Evolutionary conservation across 2,329 filamentous ascomycete genomes (phyloP).

Genomic region (Hymenoscyphus infarciens): DNA sequence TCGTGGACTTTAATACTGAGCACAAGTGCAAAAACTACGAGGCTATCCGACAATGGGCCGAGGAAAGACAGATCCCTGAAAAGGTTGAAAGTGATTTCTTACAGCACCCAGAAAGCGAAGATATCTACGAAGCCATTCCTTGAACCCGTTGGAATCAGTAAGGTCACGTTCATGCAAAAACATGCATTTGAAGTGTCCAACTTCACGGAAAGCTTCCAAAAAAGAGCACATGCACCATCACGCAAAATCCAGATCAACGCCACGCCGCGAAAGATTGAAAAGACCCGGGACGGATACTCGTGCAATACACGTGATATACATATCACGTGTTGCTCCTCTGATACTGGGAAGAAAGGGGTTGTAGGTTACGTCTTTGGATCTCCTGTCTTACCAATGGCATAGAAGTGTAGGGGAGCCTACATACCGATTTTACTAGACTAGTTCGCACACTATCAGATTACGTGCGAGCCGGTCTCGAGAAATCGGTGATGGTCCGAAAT

Average conservation of each 20-base stretch:
- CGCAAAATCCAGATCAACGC: not conserved
- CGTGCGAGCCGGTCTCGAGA: too few relatives aligned
- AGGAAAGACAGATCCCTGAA: slow-evolving; percentile 42
- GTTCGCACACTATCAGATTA: too few relatives aligned
- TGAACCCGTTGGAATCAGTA: slow-evolving; percentile 12
- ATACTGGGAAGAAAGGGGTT: too few relatives aligned
- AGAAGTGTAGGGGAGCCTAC: too few relatives aligned
- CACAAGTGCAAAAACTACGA: slow-evolving; percentile 54
- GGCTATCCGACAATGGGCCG: slow-evolving; percentile 47
- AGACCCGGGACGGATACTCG: too few relatives aligned
- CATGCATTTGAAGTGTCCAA: not conserved
- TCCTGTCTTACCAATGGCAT: too few relatives aligned
- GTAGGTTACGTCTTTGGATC: too few relatives aligned
- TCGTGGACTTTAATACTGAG: slow-evolving; percentile 52
- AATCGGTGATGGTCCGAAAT: too few relatives aligned
- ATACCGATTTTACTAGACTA: too few relatives aligned
- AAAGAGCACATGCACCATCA: not conserved
- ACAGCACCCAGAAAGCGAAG: slow-evolving; percentile 24
- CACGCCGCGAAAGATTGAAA: too few relatives aligned
- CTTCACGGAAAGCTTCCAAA: not conserved
- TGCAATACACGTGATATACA: too few relatives aligned
- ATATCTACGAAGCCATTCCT: slow-evolving; percentile 28
- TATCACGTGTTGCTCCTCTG: too few relatives aligned
- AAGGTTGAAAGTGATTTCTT: slow-evolving; percentile 30
- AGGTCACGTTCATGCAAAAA: not conserved